Percentiles rank a stretch among this genome's conserved stretches.
Evolutionary conservation across 2,329 filamentous ascomycete species (phyloP).

Genomic region (Botryotinia narcissicola): DNA sequence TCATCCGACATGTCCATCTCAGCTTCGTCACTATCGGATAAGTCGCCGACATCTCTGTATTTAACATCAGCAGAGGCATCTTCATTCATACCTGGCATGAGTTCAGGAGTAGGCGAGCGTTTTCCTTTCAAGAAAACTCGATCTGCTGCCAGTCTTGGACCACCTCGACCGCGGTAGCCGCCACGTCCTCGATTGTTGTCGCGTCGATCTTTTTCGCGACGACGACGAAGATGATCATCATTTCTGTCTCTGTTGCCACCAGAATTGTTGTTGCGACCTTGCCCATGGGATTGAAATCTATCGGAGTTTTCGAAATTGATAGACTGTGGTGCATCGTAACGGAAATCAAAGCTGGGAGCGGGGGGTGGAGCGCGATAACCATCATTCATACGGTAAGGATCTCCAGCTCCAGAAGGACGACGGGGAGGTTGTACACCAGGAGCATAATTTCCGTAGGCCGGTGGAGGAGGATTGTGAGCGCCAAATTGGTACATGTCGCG

Average conservation of each 20-base stretch:
- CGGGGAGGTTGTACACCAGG: slow-evolving; percentile 26
- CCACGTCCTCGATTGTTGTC: slow-evolving; percentile 27
- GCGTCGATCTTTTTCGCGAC: not conserved
- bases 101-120: slow-evolving; percentile 39
- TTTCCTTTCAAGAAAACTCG: slow-evolving; percentile 39
- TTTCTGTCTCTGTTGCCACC: not conserved
- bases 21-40: slow-evolving; percentile 60
- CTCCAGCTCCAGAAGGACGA: slow-evolving; percentile 10
- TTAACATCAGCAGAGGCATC: slow-evolving; percentile 42
- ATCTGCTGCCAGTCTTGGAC: slow-evolving; percentile 36
- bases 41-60: slow-evolving; percentile 54
- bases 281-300: slow-evolving; percentile 29
- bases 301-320: slow-evolving; percentile 32
- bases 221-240: slow-evolving; percentile 16
- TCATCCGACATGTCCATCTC: slow-evolving; percentile 61
- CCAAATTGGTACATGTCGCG: slow-evolving; percentile 32
- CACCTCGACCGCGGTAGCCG: slow-evolving; percentile 33
- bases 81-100: slow-evolving; percentile 39
- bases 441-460: slow-evolving; percentile 19
- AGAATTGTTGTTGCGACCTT: slow-evolving; percentile 27
- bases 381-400: slow-evolving; percentile 18
- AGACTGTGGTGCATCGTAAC: slow-evolving; percentile 35
- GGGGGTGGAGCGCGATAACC: slow-evolving; percentile 20
- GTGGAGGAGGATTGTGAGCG: slow-evolving; percentile 21
- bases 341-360: slow-evolving; percentile 35